Percentiles rank a stretch among this genome's conserved stretches.
These are phyloP conservation scores for Pelargonium nanum DNA, from an alignment of 345 rosid species.

Conservation along the genomic window DNA sequence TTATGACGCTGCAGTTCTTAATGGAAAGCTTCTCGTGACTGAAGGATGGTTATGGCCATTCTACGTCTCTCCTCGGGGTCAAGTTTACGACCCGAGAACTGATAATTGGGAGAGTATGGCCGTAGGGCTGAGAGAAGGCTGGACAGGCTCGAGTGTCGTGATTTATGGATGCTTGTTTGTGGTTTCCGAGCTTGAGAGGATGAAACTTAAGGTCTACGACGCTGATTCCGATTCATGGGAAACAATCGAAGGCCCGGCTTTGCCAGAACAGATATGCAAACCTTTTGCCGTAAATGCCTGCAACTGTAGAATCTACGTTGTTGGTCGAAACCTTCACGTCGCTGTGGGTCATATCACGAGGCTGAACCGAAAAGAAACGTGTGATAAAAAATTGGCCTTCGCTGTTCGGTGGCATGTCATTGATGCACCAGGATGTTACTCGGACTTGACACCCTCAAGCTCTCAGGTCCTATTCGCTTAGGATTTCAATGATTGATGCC, in stretches of 20 bases:
- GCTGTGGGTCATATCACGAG: constrained; percentile 55
- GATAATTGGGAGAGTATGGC: constrained; percentile 71
- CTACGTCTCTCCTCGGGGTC: constrained; percentile 72
- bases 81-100: constrained; percentile 59
- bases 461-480: constrained; percentile 75
- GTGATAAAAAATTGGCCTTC: constrained; percentile 33
- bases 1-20: constrained; percentile 66
- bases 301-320: constrained; percentile 53
- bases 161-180: constrained; percentile 57
- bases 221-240: constrained; percentile 61
- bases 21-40: constrained; percentile 71
- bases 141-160: constrained; percentile 89
- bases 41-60: constrained; percentile 98
- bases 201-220: constrained; percentile 84
- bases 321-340: constrained; percentile 57
- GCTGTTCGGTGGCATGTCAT: constrained; percentile 59
- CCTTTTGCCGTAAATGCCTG: constrained; percentile 69
- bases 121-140: constrained; percentile 71
- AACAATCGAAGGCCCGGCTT: constrained; percentile 53
- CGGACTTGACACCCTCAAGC: constrained; percentile 65
- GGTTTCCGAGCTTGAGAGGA: constrained; percentile 78
- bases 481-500: constrained; percentile 27
- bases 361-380: constrained; percentile 17
- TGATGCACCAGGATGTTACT: constrained; percentile 46
- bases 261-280: constrained; percentile 75